Evolutionary conservation across 2,329 filamentous ascomycete genomes (phyloP).

Genomic region (Cordyceps militaris): DNA sequence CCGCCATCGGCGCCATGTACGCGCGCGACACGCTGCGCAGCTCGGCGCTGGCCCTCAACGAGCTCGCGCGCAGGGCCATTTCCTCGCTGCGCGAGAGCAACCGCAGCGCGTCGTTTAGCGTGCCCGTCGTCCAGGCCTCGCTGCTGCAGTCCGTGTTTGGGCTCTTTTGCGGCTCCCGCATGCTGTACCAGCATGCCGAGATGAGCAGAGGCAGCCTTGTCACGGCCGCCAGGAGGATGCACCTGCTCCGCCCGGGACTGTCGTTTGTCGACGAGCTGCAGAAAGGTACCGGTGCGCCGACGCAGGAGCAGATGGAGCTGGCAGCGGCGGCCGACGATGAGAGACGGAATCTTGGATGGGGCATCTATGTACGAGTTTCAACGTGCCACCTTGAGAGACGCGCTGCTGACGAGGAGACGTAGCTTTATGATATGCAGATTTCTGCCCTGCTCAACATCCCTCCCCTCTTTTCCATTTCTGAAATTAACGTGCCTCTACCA

Average conservation of each 20-base stretch:
- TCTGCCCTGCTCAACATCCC: conserved; percentile 8
- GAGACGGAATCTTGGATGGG: conserved; percentile 8
- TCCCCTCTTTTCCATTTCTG: conserved; percentile 1
- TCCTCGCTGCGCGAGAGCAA: background rate
- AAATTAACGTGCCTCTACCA: conserved; percentile 6
- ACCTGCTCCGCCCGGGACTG: conserved; percentile 8
- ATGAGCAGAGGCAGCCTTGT: conserved; percentile 5
- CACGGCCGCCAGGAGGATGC: conserved; percentile 9
- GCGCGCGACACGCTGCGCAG: background rate
- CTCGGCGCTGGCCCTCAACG: background rate
- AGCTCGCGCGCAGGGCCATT: conserved; percentile 5
- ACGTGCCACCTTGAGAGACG: background rate
- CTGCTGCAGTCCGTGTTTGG: conserved; percentile 10
- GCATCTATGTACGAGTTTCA: background rate
- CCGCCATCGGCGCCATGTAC: conserved; percentile 8
- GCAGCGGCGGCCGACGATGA: conserved; percentile 5
- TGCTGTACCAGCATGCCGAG: conserved; percentile 11
- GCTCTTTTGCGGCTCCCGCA: conserved; percentile 9
- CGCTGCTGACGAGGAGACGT: background rate
- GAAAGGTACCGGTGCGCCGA: background rate
- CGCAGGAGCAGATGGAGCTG: background rate
- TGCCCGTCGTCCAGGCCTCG: background rate
- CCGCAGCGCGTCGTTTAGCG: background rate
- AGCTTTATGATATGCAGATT: conserved; percentile 12
- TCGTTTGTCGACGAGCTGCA: conserved; percentile 8